Base-by-base conservation (phyloP, 2,329 filamentous ascomycete species). In the Xylariales sp. region DNA sequence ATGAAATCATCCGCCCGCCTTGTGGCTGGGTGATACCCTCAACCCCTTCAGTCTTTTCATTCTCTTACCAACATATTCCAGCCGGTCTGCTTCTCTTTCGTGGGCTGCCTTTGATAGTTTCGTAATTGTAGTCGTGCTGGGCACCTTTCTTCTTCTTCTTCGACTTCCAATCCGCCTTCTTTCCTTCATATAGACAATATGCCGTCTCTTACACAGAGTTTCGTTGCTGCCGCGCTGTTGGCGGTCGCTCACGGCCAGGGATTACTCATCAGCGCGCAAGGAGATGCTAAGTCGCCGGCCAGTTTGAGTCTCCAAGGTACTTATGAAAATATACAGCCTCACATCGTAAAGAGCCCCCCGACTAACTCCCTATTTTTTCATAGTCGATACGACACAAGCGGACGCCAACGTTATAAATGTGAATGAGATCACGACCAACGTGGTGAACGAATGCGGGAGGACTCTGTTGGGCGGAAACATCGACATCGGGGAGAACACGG, bases 391-490 rank as follows among this genome's bases (percentile, higher is more conserved):
- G 16, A 32, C 24, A 25, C 31, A 44, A 28, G 10, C 40, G 16
- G 80, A 84, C 44, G 69, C 78, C 11, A 82, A 78, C 40, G 71
- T 82, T 54, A 84, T 84, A 60, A 70, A 71, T 38, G 73, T 78
- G 42, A 69, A 69, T n/a, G 69, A 78, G 63, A 71, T 77, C 49
- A 47, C 50, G 7, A 61, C 65, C 42, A 76, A 76, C 50, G 57
- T 73, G 8, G 76, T 77, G 33, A 78, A 77, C 50, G 68, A 75
- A 44, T 84, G 81, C 54, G 81, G 81, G 32, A 71, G 80, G 46
- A 85, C 80, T 7, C 68, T 82, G 55, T 56, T 76, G 35, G 54
- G 65, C 42, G 81, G 81, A 33, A 77, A 74, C 64, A 84, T 84
- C 53, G 76, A 83, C 47, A 66, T 83, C 36, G 71, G 70, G 22